phyloP scores from a whole-genome alignment of 2,329 filamentous ascomycete species.

The Didymella exigua region DNA sequence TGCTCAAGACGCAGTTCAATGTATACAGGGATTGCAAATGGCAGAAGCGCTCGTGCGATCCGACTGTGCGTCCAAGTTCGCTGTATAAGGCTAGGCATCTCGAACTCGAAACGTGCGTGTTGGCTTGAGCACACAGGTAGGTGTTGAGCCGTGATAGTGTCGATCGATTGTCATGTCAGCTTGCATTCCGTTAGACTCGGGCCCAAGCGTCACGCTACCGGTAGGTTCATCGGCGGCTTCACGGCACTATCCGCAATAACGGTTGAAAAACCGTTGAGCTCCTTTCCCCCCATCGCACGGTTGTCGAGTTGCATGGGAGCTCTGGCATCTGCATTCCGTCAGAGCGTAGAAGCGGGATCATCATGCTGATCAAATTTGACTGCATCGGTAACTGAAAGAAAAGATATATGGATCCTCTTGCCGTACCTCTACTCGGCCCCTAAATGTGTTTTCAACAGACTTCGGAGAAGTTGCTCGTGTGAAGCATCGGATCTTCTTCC shows the following conservation, averaged over 20 bases:
- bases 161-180: not conserved
- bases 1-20: not conserved
- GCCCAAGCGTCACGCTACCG: not conserved
- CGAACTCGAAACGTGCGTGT: not conserved
- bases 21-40: not conserved
- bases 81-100: not conserved
- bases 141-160: not conserved
- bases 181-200: not conserved
- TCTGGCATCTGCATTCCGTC: not conserved
- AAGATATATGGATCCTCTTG: too few relatives aligned
- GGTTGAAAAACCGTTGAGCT: not conserved
- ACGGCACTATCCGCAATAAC: constrained; percentile 4
- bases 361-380: not conserved
- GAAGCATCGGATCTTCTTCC: too few relatives aligned
- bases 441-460: too few relatives aligned
- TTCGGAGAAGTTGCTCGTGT: too few relatives aligned
- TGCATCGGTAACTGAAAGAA: not conserved
- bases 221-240: not conserved
- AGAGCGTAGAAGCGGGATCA: not conserved
- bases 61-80: not conserved
- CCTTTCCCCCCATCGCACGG: not conserved
- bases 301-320: too few relatives aligned
- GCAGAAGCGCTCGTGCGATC: not conserved
- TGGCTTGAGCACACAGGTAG: not conserved
- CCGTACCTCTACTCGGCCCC: too few relatives aligned